A percentile compares a stretch with the other conserved stretches of the same genome.
Conservation (phyloP, 768 basidiomycete genomes). For the Boletus sp. region DNA sequence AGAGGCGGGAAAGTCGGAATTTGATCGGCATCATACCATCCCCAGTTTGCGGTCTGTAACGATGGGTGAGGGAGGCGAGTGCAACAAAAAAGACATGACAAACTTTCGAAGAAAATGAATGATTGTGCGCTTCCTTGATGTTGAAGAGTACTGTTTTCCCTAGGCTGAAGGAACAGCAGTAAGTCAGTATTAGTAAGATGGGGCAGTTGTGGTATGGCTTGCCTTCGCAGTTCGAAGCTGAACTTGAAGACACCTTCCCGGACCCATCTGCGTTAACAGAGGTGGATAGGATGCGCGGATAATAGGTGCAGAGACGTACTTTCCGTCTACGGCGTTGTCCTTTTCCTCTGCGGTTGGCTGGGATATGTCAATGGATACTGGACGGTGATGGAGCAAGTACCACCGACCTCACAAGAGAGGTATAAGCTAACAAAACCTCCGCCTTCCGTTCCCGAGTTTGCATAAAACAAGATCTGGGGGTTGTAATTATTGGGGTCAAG, state of each 20-base stretch:
- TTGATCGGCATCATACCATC: conserved; percentile 51
- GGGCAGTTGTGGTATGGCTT: not conserved
- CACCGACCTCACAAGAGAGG: conserved; percentile 73
- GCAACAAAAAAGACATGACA: conserved; percentile 12
- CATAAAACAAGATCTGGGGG: conserved; percentile 72
- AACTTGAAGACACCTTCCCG: conserved; percentile 85
- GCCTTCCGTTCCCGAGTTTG: conserved; percentile 69
- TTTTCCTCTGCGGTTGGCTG: conserved; percentile 79
- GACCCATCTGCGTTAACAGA: conserved; percentile 55
- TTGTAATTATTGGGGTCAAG: not conserved
- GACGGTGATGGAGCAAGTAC: not conserved
- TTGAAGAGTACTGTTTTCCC: conserved; percentile 55
- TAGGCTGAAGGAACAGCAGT: conserved; percentile 18
- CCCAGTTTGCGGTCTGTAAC: conserved; percentile 77
- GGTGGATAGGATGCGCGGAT: not conserved
- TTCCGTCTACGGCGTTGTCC: conserved; percentile 60
- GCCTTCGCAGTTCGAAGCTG: conserved; percentile 79
- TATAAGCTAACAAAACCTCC: conserved; percentile 70
- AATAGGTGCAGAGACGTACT: conserved; percentile 33
- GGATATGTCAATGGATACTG: conserved; percentile 5
- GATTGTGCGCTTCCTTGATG: conserved; percentile 76
- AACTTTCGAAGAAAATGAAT: conserved; percentile 73
- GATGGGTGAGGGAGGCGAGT: conserved; percentile 8
- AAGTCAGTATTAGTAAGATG: not conserved
- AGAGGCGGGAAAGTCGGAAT: conserved; percentile 1